Evolutionary conservation across 176 grass and related monocot species (phyloP), one percentile per base, ranked within the genome.

Genomic region (Leersia perrieri): DNA sequence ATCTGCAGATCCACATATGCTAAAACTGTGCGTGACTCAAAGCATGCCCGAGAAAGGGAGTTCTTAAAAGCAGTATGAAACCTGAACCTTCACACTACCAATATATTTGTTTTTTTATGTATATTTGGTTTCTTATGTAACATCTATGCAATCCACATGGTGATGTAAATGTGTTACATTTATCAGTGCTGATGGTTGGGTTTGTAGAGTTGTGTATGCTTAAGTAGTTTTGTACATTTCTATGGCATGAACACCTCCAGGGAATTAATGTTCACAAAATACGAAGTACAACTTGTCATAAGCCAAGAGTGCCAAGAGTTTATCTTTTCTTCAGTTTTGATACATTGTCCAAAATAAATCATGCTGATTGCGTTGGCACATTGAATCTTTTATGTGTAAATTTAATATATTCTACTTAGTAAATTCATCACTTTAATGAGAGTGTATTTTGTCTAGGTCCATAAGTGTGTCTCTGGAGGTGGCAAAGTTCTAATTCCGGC

Each of bases 401-500:
- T 26, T 84, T 53, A 34, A 8, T 38, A 22, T 44, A 8, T 62
- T 53, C 22, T 68, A 70, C 28, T 18, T 20, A 20, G 7, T 82
- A 29, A 42, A 60, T 63, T 65, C 11, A 58, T 55, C 2, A 27
- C 25, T 40, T 33, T 33, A 72, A 33, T 72, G 27, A 66, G 32
- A 39, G 5, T 61, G 3, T 72, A 49, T 63, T 85, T 57, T 79
- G 49, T 69, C 68, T 82, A 98, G 95, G 92, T 98, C 18, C 95
- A 98, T 67, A 95, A 88, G 44, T 98, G 95, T 87, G 78, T 98
- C 73, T 74, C 90, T 93, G 90, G 80, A 63, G 95, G 95, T 63
- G 95, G 95, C 75, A 98, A 95, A 91, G 95, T 98, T 91, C 47
- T 98, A 33, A 93, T 98, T 76, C 95, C 95, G 11, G 92, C 95